Evolutionary conservation across 352 stramenopile genomes (phyloP).

Genomic region (Globisporangium rhizosaccharum): DNA sequence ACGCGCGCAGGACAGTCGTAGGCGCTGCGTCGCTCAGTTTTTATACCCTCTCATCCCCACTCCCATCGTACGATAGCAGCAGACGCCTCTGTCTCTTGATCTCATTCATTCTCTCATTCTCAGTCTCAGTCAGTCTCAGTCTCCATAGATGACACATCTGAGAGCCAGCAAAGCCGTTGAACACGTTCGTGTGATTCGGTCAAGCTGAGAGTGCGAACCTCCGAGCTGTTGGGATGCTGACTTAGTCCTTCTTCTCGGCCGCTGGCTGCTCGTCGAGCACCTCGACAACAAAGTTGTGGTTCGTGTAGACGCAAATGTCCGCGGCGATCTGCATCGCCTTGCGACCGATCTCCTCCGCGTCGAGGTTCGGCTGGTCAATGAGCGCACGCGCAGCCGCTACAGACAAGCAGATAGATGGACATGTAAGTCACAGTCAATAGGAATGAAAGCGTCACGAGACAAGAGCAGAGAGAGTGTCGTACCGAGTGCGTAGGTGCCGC

Average conservation of each 20-base stretch:
- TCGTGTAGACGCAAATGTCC: slow-evolving; percentile 99
- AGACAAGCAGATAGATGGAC: not conserved
- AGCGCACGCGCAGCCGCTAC: slow-evolving; percentile 93
- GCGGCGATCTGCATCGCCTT: slow-evolving; percentile 95
- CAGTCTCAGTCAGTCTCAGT: no score
- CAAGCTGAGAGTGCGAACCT: no score
- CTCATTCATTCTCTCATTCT: no score
- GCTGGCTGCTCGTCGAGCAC: slow-evolving; percentile 59
- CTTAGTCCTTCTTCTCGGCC: slow-evolving; percentile 41
- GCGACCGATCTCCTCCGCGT: slow-evolving; percentile 92
- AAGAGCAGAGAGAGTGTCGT: slow-evolving; percentile 4
- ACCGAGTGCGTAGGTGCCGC: slow-evolving; percentile 92
- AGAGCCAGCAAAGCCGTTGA: not conserved
- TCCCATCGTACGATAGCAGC: slow-evolving; percentile 10
- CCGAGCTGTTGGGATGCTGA: not conserved
- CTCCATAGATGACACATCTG: no score
- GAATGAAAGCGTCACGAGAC: no score
- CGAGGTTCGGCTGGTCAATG: slow-evolving; percentile 90
- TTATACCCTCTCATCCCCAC: not conserved
- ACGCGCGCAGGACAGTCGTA: not conserved
- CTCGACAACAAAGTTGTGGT: slow-evolving; percentile 96
- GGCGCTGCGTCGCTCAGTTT: not conserved
- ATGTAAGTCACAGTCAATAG: no score
- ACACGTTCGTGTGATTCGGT: not conserved
- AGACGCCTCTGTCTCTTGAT: not conserved